Conservation (phyloP, 345 rosid species). For the Brassica cretica region DNA sequence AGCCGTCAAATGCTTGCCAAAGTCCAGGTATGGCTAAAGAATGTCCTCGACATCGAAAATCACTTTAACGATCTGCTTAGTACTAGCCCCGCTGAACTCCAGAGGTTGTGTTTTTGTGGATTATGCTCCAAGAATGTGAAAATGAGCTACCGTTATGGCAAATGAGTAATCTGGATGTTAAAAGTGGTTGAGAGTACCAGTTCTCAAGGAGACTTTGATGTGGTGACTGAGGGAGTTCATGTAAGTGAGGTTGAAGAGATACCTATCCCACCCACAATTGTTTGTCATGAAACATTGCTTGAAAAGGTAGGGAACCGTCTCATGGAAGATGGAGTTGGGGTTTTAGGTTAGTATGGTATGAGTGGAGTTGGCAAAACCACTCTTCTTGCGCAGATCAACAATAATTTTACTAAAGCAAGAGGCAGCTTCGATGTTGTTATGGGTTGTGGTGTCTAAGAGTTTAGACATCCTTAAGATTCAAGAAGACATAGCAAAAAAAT, state of each 20-base stretch:
- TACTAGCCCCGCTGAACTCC: not conserved
- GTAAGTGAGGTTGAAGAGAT: not conserved
- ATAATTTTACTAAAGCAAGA: not conserved
- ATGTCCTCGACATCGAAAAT: not conserved
- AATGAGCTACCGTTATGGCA: not conserved
- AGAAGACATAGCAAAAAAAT: not conserved
- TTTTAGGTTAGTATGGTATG: not conserved
- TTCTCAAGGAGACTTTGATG: not conserved
- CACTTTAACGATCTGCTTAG: not conserved
- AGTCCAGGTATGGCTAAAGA: not conserved
- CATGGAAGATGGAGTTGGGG: not conserved
- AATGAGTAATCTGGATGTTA: not conserved
- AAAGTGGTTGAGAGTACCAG: not conserved
- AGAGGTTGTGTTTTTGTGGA: not conserved
- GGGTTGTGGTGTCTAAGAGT: not conserved
- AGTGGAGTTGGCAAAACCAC: not conserved
- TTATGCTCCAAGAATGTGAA: not conserved
- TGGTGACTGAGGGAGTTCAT: not conserved
- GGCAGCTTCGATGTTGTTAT: not conserved
- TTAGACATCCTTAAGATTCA: not conserved
- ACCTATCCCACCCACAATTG: not conserved
- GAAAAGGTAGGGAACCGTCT: not conserved
- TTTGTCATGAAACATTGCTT: not conserved
- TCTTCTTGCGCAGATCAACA: not conserved
- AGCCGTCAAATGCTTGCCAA: not conserved